Conservation (phyloP, 345 rosid genomes). For the Gossypium longicalyx region DNA sequence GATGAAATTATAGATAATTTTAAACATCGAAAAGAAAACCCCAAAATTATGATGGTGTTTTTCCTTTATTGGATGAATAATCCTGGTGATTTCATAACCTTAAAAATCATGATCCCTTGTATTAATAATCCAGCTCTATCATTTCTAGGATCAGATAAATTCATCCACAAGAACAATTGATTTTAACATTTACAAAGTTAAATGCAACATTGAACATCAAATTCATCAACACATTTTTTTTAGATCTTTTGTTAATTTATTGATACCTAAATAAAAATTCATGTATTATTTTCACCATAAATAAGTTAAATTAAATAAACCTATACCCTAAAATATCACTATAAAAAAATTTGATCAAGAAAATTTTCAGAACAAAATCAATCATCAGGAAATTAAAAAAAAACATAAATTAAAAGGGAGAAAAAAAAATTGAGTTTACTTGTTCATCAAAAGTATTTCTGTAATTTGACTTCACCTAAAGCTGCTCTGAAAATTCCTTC, state of each 20-base stretch:
- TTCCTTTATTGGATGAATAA: too few relatives aligned
- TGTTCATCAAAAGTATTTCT: constrained; percentile 30
- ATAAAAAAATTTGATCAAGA: background rate
- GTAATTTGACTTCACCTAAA: constrained; percentile 27
- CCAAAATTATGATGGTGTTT: too few relatives aligned
- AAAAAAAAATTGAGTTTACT: constrained; percentile 26
- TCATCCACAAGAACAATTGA: background rate
- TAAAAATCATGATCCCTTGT: background rate
- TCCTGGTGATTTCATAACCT: background rate
- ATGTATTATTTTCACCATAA: background rate
- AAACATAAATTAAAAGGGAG: background rate
- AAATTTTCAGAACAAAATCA: constrained; percentile 2
- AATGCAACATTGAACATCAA: background rate
- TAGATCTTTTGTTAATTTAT: background rate
- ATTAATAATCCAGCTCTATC: background rate
- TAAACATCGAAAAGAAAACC: too few relatives aligned
- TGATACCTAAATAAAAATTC: background rate
- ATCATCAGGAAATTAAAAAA: background rate
- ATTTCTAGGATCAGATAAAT: background rate
- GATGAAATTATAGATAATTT: too few relatives aligned
- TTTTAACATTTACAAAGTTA: background rate
- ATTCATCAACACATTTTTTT: background rate
- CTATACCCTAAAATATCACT: background rate
- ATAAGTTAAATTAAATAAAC: background rate
- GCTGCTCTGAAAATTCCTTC: constrained; percentile 34